Conservation (phyloP, 331 rosid species). For the Arachis monticola region DNA sequence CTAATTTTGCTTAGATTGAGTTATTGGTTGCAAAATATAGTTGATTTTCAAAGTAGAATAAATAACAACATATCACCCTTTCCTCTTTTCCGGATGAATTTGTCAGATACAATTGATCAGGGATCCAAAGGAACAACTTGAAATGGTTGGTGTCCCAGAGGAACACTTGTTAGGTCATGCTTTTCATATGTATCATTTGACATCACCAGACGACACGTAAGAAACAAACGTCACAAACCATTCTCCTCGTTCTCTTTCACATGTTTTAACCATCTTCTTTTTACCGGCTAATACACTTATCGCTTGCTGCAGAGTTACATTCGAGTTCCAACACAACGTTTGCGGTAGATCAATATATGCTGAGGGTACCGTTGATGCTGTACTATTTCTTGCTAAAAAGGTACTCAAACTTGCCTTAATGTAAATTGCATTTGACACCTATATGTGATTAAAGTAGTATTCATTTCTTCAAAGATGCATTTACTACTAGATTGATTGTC, state of each 20-base stretch:
- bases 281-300: constrained; percentile 14
- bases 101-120: constrained; percentile 81
- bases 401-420: constrained; percentile 44
- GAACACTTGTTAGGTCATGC: constrained; percentile 91
- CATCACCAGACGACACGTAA: constrained; percentile 90
- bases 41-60: background rate
- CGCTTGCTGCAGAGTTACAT: constrained; percentile 72
- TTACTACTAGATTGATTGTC: background rate
- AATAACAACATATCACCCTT: background rate
- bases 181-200: constrained; percentile 86
- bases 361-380: constrained; percentile 93
- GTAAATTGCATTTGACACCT: background rate
- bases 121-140: constrained; percentile 77
- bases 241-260: constrained; percentile 25
- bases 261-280: background rate
- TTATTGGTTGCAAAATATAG: background rate
- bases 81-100: constrained; percentile 28
- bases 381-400: constrained; percentile 81
- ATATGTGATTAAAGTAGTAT: background rate
- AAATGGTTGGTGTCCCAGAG: constrained; percentile 92
- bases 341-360: constrained; percentile 97
- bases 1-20: background rate
- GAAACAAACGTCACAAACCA: constrained; percentile 25
- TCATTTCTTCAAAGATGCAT: background rate
- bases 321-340: constrained; percentile 96